These are phyloP conservation scores for Neoscytalidium dimidiatum DNA, from an alignment of 2,329 filamentous ascomycete genomes.

Conservation along the genomic window DNA sequence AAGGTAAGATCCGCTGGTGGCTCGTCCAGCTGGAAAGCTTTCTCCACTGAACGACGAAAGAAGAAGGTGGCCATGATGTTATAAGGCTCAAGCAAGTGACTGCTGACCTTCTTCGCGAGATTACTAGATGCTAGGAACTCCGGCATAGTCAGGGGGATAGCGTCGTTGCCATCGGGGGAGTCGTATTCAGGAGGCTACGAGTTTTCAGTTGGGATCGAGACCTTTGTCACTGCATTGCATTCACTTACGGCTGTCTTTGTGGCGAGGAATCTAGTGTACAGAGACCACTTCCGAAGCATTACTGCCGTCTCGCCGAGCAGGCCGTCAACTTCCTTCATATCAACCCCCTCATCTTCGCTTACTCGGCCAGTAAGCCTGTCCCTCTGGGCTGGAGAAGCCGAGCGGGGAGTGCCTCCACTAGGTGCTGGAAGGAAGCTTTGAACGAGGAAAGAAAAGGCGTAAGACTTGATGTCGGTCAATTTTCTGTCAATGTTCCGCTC, in stretches of 20 bases:
- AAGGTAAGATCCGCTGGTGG: slow-evolving; percentile 77
- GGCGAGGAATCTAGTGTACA: slow-evolving; percentile 87
- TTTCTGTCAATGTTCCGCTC: slow-evolving; percentile 82
- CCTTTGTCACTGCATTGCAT: slow-evolving; percentile 23
- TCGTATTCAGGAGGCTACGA: slow-evolving; percentile 42
- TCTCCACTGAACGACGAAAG: slow-evolving; percentile 93
- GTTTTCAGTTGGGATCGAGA: slow-evolving; percentile 17
- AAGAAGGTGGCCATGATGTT: slow-evolving; percentile 95
- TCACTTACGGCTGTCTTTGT: slow-evolving; percentile 75
- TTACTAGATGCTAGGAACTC: slow-evolving; percentile 77
- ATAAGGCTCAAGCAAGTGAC: slow-evolving; percentile 76
- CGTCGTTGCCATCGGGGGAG: slow-evolving; percentile 55
- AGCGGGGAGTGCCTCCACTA: slow-evolving; percentile 62
- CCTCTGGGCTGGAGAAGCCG: slow-evolving; percentile 70
- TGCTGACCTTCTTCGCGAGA: slow-evolving; percentile 74
- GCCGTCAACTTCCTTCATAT: slow-evolving; percentile 94
- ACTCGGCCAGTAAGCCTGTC: slow-evolving; percentile 49
- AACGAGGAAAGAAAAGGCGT: slow-evolving; percentile 94
- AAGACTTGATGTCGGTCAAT: slow-evolving; percentile 94
- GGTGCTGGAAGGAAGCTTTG: slow-evolving; percentile 85
- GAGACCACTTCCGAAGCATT: slow-evolving; percentile 91
- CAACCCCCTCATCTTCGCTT: slow-evolving; percentile 88
- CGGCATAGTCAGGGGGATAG: slow-evolving; percentile 65
- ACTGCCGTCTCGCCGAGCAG: slow-evolving; percentile 84
- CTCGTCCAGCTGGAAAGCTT: slow-evolving; percentile 96